phyloP scores from a whole-genome alignment of 2,329 filamentous ascomycete genomes.

The Trichoderma polysporum region DNA sequence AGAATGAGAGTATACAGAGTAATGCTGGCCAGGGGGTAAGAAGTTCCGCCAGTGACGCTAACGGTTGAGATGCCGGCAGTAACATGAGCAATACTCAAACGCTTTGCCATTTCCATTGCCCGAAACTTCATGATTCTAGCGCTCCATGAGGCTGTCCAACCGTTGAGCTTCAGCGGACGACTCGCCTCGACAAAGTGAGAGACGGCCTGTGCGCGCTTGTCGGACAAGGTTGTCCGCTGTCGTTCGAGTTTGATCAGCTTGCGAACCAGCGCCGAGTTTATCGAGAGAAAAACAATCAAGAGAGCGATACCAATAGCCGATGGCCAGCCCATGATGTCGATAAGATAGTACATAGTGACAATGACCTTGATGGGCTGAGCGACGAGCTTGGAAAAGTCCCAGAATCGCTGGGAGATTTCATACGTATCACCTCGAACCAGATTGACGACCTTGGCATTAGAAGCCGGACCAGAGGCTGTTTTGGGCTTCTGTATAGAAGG shows the following conservation, averaged over 20 bases:
- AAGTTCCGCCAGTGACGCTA: conserved; percentile 68
- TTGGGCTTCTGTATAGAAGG: conserved; percentile 23
- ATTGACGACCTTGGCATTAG: conserved; percentile 88
- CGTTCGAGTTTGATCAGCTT: conserved; percentile 67
- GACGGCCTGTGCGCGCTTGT: conserved; percentile 74
- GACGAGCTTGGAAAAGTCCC: conserved; percentile 78
- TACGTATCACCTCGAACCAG: conserved; percentile 81
- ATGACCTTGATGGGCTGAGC: conserved; percentile 75
- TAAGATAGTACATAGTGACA: conserved; percentile 61
- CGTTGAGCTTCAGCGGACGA: conserved; percentile 56
- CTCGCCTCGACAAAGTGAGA: conserved; percentile 86
- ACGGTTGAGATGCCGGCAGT: conserved; percentile 60
- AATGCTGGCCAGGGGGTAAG: conserved; percentile 80
- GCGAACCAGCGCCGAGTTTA: conserved; percentile 68
- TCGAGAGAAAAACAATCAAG: conserved; percentile 64
- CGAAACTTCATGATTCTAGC: conserved; percentile 38
- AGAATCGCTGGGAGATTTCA: conserved; percentile 79
- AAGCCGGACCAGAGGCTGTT: conserved; percentile 47
- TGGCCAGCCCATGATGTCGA: conserved; percentile 77
- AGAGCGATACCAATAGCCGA: conserved; percentile 72
- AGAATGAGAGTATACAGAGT: conserved; percentile 76
- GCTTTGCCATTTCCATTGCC: conserved; percentile 38
- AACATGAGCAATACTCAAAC: conserved; percentile 38
- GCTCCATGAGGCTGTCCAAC: conserved; percentile 41
- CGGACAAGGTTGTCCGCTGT: conserved; percentile 69